These are phyloP conservation scores for Vickermania ingenoplastis DNA, from an alignment of 208 protist species.

Conservation along the genomic window DNA sequence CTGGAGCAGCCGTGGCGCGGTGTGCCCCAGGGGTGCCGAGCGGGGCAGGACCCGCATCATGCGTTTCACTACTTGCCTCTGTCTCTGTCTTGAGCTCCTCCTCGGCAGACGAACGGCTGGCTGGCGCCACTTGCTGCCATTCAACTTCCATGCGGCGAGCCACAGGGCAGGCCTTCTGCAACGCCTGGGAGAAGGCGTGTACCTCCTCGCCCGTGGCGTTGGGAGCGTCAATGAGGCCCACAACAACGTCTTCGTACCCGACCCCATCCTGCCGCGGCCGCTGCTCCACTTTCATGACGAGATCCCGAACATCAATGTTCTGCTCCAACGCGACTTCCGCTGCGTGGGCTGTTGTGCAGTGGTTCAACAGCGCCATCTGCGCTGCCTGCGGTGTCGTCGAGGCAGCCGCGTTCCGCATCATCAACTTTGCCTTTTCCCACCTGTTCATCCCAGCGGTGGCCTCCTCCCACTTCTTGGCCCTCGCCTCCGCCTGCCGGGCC, in stretches of 20 bases:
- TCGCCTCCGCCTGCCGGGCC: conserved; percentile 5
- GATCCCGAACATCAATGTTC: conserved; percentile 71
- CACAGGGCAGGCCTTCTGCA: conserved; percentile 66
- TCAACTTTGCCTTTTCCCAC: conserved; percentile 21
- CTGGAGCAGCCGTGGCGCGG: no score
- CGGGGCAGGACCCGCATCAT: no score
- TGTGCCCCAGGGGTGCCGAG: no score
- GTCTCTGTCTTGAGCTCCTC: neutral
- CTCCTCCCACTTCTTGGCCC: conserved; percentile 10
- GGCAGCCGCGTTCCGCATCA: conserved; percentile 11
- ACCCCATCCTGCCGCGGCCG: conserved; percentile 13
- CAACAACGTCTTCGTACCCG: conserved; percentile 46
- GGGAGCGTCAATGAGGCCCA: conserved; percentile 83
- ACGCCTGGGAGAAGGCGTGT: conserved; percentile 56
- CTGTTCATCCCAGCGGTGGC: conserved; percentile 10
- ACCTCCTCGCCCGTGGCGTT: conserved; percentile 52
- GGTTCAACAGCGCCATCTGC: conserved; percentile 66
- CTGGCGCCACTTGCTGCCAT: no score
- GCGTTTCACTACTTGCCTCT: no score
- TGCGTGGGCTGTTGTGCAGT: conserved; percentile 78
- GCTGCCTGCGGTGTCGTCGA: conserved; percentile 50
- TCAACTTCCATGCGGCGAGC: conserved; percentile 56
- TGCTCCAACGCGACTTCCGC: conserved; percentile 77
- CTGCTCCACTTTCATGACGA: conserved; percentile 71
- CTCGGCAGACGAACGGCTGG: neutral